These are phyloP conservation scores for Fusarium hainanense DNA, from an alignment of 2,329 filamentous ascomycete genomes.

Conservation along the genomic window DNA sequence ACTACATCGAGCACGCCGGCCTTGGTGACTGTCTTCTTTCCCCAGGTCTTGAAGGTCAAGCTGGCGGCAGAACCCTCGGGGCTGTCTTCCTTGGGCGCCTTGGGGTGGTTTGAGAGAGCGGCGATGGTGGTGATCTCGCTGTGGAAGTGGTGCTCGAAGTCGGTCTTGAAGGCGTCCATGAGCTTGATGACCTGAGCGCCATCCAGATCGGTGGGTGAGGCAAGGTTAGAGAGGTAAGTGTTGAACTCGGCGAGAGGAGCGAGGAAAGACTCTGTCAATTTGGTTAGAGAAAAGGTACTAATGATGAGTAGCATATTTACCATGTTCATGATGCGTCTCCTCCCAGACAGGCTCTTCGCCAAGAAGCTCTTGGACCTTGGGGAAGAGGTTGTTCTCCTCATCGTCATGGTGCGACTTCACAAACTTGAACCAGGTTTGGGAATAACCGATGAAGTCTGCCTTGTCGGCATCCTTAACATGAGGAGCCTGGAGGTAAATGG, in stretches of 20 bases:
- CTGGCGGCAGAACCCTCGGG: slow-evolving; percentile 59
- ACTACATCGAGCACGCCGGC: slow-evolving; percentile 69
- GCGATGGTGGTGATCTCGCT: slow-evolving; percentile 65
- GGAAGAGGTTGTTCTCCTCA: slow-evolving; percentile 67
- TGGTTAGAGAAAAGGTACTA: neutral
- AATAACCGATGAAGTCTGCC: slow-evolving; percentile 67
- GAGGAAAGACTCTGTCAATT: slow-evolving; percentile 58
- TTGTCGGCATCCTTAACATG: slow-evolving; percentile 63
- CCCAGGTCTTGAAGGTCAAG: slow-evolving; percentile 68
- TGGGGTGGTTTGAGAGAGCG: slow-evolving; percentile 60
- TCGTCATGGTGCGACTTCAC: slow-evolving; percentile 70
- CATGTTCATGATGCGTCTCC: slow-evolving; percentile 66
- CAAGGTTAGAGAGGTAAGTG: slow-evolving; percentile 60
- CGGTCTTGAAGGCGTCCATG: slow-evolving; percentile 61
- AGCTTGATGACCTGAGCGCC: slow-evolving; percentile 58
- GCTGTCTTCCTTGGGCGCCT: slow-evolving; percentile 60
- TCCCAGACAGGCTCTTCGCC: slow-evolving; percentile 62
- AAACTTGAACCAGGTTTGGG: slow-evolving; percentile 67
- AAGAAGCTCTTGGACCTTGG: slow-evolving; percentile 64
- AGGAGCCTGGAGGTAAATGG: slow-evolving; percentile 69
- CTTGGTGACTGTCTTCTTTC: slow-evolving; percentile 72
- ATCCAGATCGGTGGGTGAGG: slow-evolving; percentile 57
- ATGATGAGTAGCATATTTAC: slow-evolving; percentile 46
- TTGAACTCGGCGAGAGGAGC: slow-evolving; percentile 63
- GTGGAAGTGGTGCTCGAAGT: slow-evolving; percentile 67